These are phyloP conservation scores for Apophysomyces elegans DNA, from an alignment of 371 early-diverging fungal genomes.

Conservation along the genomic window DNA sequence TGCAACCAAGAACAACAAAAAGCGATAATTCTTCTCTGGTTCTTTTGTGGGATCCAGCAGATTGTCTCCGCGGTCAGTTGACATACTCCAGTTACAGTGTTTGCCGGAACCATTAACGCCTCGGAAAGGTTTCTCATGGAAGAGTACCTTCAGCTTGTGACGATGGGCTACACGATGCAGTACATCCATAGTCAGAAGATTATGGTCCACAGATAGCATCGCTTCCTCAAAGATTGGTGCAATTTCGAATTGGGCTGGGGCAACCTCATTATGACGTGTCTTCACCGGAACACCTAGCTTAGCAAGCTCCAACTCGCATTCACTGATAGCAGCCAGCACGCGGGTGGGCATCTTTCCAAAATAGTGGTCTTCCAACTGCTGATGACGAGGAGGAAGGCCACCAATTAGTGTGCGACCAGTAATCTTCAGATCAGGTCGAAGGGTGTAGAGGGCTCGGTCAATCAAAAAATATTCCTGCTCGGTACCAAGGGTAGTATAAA, in stretches of 20 bases:
- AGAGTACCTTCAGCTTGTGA: slow-evolving; percentile 94
- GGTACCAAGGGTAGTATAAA: slow-evolving; percentile 91
- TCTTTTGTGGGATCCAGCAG: slow-evolving; percentile 91
- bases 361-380: slow-evolving; percentile 99
- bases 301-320: slow-evolving; percentile 92
- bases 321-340: slow-evolving; percentile 89
- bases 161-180: slow-evolving; percentile 96
- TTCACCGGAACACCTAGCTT: slow-evolving; percentile 97
- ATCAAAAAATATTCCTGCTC: slow-evolving; percentile 99
- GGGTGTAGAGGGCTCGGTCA: slow-evolving; percentile 88
- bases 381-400: slow-evolving; percentile 94
- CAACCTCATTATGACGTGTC: slow-evolving; percentile 99
- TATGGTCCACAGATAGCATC: slow-evolving; percentile 96
- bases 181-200: slow-evolving; percentile 96
- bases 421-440: slow-evolving; percentile 96
- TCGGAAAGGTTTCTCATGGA: slow-evolving; percentile 99
- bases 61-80: slow-evolving; percentile 94
- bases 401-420: slow-evolving; percentile 95
- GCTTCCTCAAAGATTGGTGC: slow-evolving; percentile 98
- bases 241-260: slow-evolving; percentile 97
- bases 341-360: slow-evolving; percentile 96
- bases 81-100: slow-evolving; percentile 99
- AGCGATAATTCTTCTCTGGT: slow-evolving; percentile 96
- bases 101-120: slow-evolving; percentile 98
- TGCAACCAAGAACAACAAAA: slow-evolving; percentile 92